A percentile compares a stretch with the other conserved stretches of the same genome.
phyloP scores from a whole-genome alignment of 2,329 filamentous ascomycete species.

The Fusarium sp. region DNA sequence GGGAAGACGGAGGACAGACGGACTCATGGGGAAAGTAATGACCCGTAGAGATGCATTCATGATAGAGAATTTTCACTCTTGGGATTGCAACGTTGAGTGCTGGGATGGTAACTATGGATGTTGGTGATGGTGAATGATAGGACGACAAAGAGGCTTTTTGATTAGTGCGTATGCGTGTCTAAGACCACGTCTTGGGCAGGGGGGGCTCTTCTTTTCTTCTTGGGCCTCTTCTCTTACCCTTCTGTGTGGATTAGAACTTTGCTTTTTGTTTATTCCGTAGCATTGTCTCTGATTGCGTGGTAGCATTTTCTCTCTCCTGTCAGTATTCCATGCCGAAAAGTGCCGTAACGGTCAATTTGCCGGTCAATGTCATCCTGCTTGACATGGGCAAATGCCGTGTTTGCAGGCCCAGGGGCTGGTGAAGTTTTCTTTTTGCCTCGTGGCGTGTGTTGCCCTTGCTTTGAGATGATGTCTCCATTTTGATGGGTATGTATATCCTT shows the following conservation, averaged over 20 bases:
- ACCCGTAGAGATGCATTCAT: neutral
- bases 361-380: neutral
- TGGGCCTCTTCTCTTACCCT: neutral
- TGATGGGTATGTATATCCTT: neutral
- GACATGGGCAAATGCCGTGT: neutral
- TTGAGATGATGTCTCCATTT: neutral
- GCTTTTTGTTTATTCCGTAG: neutral
- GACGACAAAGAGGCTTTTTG: neutral
- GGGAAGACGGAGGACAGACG: neutral
- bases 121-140: neutral
- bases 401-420: neutral
- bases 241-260: neutral
- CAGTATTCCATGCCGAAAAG: neutral
- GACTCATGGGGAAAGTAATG: neutral
- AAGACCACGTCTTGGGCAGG: neutral
- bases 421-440: neutral
- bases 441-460: neutral
- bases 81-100: neutral
- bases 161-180: constrained; percentile 10
- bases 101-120: neutral
- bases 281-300: constrained; percentile 1
- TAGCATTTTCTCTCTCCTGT: neutral
- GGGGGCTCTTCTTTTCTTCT: neutral
- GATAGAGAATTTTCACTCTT: neutral
- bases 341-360: constrained; percentile 2